phyloP scores from a whole-genome alignment of 139 green algal species.

The Chlorella sp. region DNA sequence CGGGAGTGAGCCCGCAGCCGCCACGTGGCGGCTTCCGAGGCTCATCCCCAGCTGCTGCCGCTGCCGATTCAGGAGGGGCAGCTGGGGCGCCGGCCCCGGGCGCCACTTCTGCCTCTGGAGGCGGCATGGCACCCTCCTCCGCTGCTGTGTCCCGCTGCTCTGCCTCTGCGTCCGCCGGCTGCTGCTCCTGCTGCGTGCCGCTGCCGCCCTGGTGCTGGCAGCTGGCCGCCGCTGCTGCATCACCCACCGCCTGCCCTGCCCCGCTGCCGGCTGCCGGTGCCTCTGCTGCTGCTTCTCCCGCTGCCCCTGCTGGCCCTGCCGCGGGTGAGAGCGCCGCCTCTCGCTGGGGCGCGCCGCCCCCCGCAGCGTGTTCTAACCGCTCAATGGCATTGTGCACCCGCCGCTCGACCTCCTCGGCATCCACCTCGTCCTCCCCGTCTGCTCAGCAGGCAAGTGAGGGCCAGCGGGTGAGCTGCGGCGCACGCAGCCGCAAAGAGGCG shows the following conservation, averaged over 20 bases:
- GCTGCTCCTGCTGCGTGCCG: no score
- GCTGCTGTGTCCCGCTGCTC: neutral
- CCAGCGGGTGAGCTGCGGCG: neutral
- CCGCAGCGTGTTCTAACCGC: slow-evolving; percentile 1
- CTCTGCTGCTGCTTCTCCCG: neutral
- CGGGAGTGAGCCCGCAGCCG: neutral
- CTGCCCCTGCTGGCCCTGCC: neutral
- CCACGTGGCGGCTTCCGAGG: neutral
- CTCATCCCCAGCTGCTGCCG: slow-evolving; percentile 3
- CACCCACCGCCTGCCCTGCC: neutral
- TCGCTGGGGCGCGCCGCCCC: neutral
- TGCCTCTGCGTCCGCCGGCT: neutral
- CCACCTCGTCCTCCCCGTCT: slow-evolving; percentile 32
- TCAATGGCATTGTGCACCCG: slow-evolving; percentile 28
- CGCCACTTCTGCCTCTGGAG: neutral
- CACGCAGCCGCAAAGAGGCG: no score
- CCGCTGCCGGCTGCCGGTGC: neutral
- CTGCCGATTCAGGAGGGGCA: neutral
- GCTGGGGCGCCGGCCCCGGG: neutral
- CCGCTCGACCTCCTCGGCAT: slow-evolving; percentile 40
- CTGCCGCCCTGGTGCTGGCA: no score
- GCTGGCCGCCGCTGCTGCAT: no score
- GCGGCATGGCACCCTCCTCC: neutral
- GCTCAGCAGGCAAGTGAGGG: neutral
- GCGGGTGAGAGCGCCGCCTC: no score